phyloP scores from a whole-genome alignment of 2,329 filamentous ascomycete species.

The Sporothrix humicola region DNA sequence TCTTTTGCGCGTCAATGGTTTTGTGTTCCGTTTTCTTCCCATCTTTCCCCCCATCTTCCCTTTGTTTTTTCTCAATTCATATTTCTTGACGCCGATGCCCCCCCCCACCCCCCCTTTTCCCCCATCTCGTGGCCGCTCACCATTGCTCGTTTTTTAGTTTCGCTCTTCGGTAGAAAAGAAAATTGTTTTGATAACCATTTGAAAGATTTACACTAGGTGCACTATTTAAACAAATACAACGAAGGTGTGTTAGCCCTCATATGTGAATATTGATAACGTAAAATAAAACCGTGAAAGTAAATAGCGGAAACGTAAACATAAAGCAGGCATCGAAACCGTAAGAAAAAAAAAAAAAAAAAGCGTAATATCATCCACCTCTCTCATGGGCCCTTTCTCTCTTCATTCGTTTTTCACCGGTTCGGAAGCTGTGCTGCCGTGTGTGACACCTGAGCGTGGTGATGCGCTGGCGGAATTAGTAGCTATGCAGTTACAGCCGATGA shows the following conservation, averaged over 20 bases:
- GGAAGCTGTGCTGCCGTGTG: background rate
- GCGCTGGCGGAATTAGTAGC: background rate
- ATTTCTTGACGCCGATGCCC: background rate
- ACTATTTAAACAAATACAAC: background rate
- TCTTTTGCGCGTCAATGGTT: background rate
- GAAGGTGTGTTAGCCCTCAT: background rate
- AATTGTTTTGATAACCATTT: too few species aligned
- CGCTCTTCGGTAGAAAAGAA: too few species aligned
- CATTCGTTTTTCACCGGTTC: background rate
- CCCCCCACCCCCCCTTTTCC: too few species aligned
- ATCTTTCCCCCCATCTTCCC: background rate
- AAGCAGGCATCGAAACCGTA: background rate
- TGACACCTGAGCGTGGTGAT: background rate
- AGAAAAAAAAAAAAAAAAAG: background rate
- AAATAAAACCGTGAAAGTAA: background rate
- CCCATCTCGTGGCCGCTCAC: too few species aligned
- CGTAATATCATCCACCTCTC: slow-evolving; percentile 3
- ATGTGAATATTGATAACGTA: background rate
- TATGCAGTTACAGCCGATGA: slow-evolving; percentile 10
- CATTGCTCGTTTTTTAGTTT: too few species aligned
- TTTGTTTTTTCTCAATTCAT: background rate
- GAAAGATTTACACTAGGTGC: background rate
- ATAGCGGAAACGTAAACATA: background rate
- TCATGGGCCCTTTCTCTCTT: too few species aligned
- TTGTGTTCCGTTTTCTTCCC: background rate